Evolutionary conservation across 805 yeast species (phyloP).

Genomic region (Candida pseudoglaebosa): DNA sequence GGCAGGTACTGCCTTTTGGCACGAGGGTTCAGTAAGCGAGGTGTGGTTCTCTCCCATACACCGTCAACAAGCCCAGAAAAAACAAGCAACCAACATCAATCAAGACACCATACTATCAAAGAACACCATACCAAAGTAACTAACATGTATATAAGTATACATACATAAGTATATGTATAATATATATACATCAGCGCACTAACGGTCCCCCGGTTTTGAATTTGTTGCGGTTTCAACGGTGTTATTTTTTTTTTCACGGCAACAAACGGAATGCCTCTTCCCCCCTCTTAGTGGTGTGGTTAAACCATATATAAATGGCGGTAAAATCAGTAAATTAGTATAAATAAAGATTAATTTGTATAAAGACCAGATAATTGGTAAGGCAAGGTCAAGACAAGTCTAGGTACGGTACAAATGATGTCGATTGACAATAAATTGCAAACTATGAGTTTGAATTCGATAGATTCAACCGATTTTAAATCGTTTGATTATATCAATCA

Average conservation of each 20-base stretch:
- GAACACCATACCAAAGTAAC: background rate
- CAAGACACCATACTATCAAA: background rate
- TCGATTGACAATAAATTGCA: background rate
- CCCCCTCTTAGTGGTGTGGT: background rate
- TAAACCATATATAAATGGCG: no score
- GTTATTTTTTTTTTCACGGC: background rate
- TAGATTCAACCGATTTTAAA: conserved; percentile 20
- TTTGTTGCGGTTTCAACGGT: background rate
- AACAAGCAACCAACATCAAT: background rate
- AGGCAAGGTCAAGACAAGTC: background rate
- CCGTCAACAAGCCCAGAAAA: background rate
- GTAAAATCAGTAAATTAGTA: no score
- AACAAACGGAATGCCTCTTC: conserved; percentile 3
- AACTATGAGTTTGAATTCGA: conserved; percentile 20
- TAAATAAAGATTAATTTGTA: background rate
- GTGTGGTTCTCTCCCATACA: no score
- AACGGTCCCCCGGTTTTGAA: background rate
- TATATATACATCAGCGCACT: background rate
- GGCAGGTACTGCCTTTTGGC: background rate
- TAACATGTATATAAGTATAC: background rate
- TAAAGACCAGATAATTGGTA: no score
- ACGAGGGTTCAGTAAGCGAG: no score
- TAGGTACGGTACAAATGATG: background rate
- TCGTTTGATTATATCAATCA: conserved; percentile 67
- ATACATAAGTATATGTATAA: background rate